Evolutionary conservation across 2,329 filamentous ascomycete species (phyloP), one percentile per base, ranked within the genome.

Genomic region (Fusarium sarcochroum): DNA sequence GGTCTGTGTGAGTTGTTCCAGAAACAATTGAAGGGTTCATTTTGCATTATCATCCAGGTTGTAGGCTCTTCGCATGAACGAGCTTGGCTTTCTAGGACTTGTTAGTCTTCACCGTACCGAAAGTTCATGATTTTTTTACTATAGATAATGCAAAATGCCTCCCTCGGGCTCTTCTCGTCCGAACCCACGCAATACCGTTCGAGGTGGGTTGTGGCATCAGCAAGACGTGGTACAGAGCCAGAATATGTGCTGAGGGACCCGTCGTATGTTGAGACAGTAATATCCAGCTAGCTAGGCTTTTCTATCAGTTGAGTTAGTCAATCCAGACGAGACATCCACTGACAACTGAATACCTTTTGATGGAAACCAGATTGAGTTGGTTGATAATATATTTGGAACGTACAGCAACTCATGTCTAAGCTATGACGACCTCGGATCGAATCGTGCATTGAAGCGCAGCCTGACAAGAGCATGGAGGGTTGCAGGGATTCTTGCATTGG

Each of bases 401-500:
- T 30, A 30, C 9, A 46, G 53, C 21, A 17, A 27, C 38, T 14
- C 18, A 13, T 18, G 35, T 18, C 46, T 42, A 56, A 37, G 38
- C 23, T 46, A 66, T 68, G 55, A 48, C 51, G 55, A 44, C 51
- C 40, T 42, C 35, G 50, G 61, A 63, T 66, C 66, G 53, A 45
- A 67, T 64, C 66, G 54, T 67, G 49, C 66, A 66, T 66, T 47
- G 40, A 48, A 61, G 51, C 23, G 41, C 42, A 71, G 49, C 58
- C 46, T 51, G 61, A 58, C 54, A 58, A 27, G 37, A 60, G 51
- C 56, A 62, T 66, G 67, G 60, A 68, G 48, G 47, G 45, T 46
- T 69, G 58, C 70, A 70, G 61, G 66, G 68, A 56, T 63, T 46
- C 27, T 30, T 59, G 49, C 67, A 61, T 69, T 47, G 60, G 67